Conservation (phyloP, 1,139 yeast genomes). For the Candida neerlandica region DNA sequence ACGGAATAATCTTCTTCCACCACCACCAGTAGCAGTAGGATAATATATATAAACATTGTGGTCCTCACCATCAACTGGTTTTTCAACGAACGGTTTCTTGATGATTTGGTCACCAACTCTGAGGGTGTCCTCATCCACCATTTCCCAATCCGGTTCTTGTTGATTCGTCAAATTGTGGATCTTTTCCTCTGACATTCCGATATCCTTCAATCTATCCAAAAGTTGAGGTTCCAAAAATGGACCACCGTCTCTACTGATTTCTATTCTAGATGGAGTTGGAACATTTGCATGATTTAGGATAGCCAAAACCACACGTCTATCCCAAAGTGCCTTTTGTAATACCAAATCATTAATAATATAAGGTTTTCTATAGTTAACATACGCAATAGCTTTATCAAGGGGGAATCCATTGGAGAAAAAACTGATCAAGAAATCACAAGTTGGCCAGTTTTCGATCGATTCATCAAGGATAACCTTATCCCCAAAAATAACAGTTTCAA, state of each 20-base stretch:
- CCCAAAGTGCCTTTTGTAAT: conserved; percentile 95
- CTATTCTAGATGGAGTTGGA: conserved; percentile 85
- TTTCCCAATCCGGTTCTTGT: conserved; percentile 79
- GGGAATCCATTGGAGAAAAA: conserved; percentile 98
- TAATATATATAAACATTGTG: conserved; percentile 95
- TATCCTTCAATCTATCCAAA: conserved; percentile 43
- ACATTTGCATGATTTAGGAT: conserved; percentile 83
- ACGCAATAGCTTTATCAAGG: conserved; percentile 88
- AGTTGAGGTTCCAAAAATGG: conserved; percentile 74
- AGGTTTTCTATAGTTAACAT: conserved; percentile 88
- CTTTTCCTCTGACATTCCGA: conserved; percentile 44
- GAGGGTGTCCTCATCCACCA: conserved; percentile 89
- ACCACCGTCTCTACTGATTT: conserved; percentile 95
- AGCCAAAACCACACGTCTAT: conserved; percentile 82
- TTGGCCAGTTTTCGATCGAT: conserved; percentile 94
- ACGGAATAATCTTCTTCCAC: conserved; percentile 91
- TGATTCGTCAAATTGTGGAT: conserved; percentile 63
- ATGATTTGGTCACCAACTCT: conserved; percentile 71
- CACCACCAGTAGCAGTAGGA: conserved; percentile 89
- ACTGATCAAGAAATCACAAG: conserved; percentile 91
- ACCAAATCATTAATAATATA: conserved; percentile 85
- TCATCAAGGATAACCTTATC: conserved; percentile 97
- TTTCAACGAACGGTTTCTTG: conserved; percentile 93
- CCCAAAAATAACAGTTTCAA: conserved; percentile 95
- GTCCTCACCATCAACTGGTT: conserved; percentile 99